phyloP scores from a whole-genome alignment of 192 early-diverging fungal genomes.

The Jimgerdemannia flammicorona region DNA sequence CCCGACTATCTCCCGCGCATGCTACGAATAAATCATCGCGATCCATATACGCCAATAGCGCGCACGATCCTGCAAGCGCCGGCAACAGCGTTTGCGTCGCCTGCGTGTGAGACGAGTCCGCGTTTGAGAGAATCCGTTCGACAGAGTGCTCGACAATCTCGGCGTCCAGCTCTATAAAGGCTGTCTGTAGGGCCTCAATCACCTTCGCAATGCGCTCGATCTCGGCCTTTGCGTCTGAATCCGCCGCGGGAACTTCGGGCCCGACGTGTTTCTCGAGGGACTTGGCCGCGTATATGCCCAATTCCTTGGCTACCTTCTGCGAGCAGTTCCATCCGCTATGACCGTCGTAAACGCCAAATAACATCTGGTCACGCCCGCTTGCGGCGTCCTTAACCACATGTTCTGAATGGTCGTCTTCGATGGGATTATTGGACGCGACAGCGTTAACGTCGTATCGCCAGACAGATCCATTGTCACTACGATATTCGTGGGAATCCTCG shows the following conservation, averaged over 20 bases:
- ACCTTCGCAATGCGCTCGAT: background rate
- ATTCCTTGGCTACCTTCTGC: background rate
- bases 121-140: background rate
- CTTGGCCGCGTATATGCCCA: background rate
- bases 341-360: conserved; percentile 1
- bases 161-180: background rate
- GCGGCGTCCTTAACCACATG: background rate
- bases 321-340: conserved; percentile 8
- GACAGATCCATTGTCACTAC: background rate
- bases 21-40: conserved; percentile 46
- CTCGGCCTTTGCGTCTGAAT: background rate
- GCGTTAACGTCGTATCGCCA: background rate
- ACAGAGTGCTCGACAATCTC: background rate
- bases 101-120: background rate
- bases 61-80: conserved; percentile 41
- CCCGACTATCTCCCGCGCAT: conserved; percentile 53
- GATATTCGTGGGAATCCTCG: background rate
- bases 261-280: background rate
- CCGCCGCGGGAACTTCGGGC: background rate
- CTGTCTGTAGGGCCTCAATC: background rate
- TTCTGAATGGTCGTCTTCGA: conserved; percentile 1
- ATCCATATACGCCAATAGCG: conserved; percentile 50
- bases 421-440: background rate
- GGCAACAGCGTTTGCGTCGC: background rate
- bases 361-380: background rate